Evolutionary conservation across 2,329 filamentous ascomycete species (phyloP), one percentile per base, ranked within the genome.

Genomic region (Rugonectria rugulosa): DNA sequence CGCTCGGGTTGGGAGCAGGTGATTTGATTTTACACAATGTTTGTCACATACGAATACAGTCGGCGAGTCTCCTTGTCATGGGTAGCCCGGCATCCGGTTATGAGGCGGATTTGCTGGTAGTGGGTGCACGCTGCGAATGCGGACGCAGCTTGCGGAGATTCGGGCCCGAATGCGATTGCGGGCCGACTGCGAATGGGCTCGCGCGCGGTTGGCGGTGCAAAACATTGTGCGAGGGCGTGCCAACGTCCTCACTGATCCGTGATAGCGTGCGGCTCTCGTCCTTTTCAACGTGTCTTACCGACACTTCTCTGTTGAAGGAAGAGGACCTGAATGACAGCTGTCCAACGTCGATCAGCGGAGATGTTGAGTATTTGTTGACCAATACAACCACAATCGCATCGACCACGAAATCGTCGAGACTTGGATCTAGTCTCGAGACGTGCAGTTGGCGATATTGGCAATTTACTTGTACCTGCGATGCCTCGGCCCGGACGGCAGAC

Each of bases 401-500:
- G 26, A 14, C 8, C 32, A 19, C n/a, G 6, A 4, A 36, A 36
- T 36, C n/a, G 32, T 19, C 32, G n/a, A 15, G 36, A 27, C 24
- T 49, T 26, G 36, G 32, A 26, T 20, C 32, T n/a, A n/a, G 17
- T 12, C 37, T 20, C 37, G 17, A 49, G 8, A 49, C 20, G 15
- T 17, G 27, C n/a, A n/a, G 29, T 20, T 26, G 37, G 23, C 45
- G 45, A 55, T 31, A 8, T 21, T 26, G 44, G 36, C 26, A 31
- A 44, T 19, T 21, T 17, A 45, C 38, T 49, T 19, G 32, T n/a
- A 23, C 24, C 27, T 32, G 24, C n/a, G 32, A 38, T 49, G 45
- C 38, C 53, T 50, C 46, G 46, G 53, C 40, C 46, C 46, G 53
- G 17, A 40, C 51, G 40, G 53, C 27, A 46, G 11, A 43, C 23